Evolutionary conservation across 208 protist species (phyloP).

Genomic region (Leishmania lainsoni): DNA sequence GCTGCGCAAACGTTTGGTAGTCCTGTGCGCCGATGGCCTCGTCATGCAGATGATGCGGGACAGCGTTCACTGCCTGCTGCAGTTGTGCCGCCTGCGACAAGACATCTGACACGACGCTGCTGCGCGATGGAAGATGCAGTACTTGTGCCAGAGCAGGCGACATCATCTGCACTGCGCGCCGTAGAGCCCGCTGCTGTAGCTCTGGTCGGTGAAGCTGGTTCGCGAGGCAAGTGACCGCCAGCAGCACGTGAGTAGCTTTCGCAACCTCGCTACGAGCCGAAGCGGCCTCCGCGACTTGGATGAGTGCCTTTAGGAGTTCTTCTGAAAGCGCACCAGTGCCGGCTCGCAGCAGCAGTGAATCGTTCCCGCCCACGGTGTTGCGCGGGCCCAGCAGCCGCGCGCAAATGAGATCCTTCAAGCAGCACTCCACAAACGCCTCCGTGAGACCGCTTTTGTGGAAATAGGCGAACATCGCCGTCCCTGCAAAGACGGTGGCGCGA

Average conservation of each 20-base stretch:
- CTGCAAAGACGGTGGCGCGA: slow-evolving; percentile 31
- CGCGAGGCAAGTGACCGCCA: slow-evolving; percentile 39
- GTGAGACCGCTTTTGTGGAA: slow-evolving; percentile 64
- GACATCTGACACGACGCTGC: slow-evolving; percentile 40
- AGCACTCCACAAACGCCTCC: slow-evolving; percentile 70
- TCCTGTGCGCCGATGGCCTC: slow-evolving; percentile 21
- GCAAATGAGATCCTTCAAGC: slow-evolving; percentile 61
- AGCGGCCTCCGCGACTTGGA: slow-evolving; percentile 55
- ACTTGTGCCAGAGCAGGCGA: slow-evolving; percentile 62
- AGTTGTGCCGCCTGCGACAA: slow-evolving; percentile 47
- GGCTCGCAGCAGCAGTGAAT: slow-evolving; percentile 42
- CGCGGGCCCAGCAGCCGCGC: slow-evolving; percentile 63
- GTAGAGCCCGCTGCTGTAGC: slow-evolving; percentile 42
- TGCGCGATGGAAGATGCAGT: slow-evolving; percentile 54
- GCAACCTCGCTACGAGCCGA: slow-evolving; percentile 46
- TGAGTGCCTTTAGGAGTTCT: slow-evolving; percentile 65
- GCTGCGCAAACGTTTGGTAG: slow-evolving; percentile 30
- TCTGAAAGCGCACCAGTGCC: slow-evolving; percentile 24
- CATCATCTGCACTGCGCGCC: slow-evolving; percentile 58
- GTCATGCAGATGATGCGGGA: slow-evolving; percentile 10
- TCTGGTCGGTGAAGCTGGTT: slow-evolving; percentile 27
- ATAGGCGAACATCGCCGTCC: slow-evolving; percentile 70
- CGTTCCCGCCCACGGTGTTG: slow-evolving; percentile 32
- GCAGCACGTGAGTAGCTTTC: slow-evolving; percentile 62
- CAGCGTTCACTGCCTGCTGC: slow-evolving; percentile 28